Evolutionary conservation across 495 filamentous ascomycete species (phyloP).

Genomic region (Viridothelium virens): DNA sequence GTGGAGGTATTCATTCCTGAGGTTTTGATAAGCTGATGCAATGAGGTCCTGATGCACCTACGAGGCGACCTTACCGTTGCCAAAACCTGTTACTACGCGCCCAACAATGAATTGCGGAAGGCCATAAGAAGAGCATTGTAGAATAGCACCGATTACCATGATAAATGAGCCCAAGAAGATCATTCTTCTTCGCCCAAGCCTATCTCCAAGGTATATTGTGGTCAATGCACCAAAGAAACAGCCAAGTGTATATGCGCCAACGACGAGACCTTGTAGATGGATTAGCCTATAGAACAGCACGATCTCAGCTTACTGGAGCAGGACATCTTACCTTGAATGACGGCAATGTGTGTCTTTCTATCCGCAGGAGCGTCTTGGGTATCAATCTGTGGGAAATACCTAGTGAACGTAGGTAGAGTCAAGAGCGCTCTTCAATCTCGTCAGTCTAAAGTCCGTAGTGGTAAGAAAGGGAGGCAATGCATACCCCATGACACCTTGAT

Average conservation of each 20-base stretch:
- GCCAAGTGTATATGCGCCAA: constrained; percentile 22
- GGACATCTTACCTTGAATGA: not conserved
- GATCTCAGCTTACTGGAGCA: not conserved
- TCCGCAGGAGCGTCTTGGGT: constrained; percentile 6
- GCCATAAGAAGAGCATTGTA: constrained; percentile 24
- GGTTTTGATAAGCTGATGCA: constrained; percentile 12
- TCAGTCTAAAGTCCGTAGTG: not conserved
- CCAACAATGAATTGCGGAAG: constrained; percentile 26
- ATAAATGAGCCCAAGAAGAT: constrained; percentile 26
- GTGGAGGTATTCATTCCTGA: constrained; percentile 51
- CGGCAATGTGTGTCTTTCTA: not conserved
- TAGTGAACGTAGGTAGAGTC: constrained; percentile 18
- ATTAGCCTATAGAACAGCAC: not conserved
- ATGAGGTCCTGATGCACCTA: no score
- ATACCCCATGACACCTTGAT: constrained; percentile 25
- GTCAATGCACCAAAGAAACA: constrained; percentile 19
- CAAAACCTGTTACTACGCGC: constrained; percentile 28
- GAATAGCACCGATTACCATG: constrained; percentile 23
- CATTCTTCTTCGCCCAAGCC: constrained; percentile 17
- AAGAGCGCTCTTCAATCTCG: constrained; percentile 19
- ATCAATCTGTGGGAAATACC: constrained; percentile 22
- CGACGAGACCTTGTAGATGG: constrained; percentile 6
- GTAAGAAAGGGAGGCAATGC: not conserved
- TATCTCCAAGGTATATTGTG: constrained; percentile 19
- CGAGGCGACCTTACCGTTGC: constrained; percentile 36